These are phyloP conservation scores for Pseudomassariella vexata DNA, from an alignment of 2,329 filamentous ascomycete genomes.

Conservation along the genomic window DNA sequence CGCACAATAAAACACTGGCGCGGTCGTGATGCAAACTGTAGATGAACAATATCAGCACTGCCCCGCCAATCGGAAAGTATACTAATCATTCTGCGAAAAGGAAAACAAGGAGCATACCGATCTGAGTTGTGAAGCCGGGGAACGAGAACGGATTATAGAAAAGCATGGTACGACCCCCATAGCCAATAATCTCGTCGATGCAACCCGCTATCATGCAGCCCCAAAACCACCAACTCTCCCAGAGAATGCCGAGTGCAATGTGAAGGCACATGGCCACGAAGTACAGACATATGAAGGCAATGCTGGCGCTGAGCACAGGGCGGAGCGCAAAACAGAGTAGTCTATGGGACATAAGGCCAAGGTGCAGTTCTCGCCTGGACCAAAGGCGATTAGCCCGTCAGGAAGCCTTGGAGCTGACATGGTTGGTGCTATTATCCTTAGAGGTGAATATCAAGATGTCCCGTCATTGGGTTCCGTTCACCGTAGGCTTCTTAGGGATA, in stretches of 20 bases:
- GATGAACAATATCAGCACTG: background rate
- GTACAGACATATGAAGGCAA: background rate
- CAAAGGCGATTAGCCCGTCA: slow-evolving; percentile 1
- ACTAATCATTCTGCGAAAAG: background rate
- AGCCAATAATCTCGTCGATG: background rate
- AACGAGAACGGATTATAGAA: background rate
- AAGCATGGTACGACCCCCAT: background rate
- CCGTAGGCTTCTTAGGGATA: too few relatives aligned
- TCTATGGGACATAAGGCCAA: background rate
- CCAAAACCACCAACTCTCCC: background rate
- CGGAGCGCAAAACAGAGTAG: background rate
- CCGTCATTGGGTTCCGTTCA: too few relatives aligned
- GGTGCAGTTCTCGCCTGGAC: slow-evolving; percentile 1
- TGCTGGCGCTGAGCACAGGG: background rate
- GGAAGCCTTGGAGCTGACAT: too few relatives aligned
- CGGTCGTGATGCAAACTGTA: background rate
- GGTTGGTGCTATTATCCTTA: too few relatives aligned
- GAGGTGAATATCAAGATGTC: too few relatives aligned
- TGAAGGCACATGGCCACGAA: background rate
- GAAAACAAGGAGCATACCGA: background rate
- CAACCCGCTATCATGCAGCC: background rate
- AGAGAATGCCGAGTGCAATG: background rate
- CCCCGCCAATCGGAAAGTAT: too few relatives aligned
- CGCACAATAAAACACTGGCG: background rate
- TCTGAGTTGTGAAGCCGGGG: background rate